Conservation (phyloP, 148 eudicot species). For the Nyssa sinensis region DNA sequence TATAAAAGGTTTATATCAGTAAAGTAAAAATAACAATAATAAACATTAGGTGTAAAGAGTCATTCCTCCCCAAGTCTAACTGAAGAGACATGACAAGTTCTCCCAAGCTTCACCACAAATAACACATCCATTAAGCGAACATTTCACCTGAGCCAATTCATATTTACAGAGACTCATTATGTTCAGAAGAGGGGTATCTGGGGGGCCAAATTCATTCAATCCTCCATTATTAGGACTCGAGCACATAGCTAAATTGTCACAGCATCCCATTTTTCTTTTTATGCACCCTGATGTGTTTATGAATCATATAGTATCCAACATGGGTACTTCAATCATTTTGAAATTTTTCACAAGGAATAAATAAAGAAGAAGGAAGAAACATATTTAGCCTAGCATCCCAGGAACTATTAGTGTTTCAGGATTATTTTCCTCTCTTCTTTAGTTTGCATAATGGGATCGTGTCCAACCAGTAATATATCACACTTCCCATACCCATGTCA, state of each 20-base stretch:
- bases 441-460: too few species aligned
- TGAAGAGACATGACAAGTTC: constrained; percentile 1
- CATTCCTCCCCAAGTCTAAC: background rate
- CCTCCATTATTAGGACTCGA: background rate
- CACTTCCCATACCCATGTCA: too few species aligned
- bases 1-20: background rate
- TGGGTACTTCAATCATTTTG: too few species aligned
- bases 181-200: background rate
- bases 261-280: background rate
- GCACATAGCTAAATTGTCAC: background rate
- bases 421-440: too few species aligned
- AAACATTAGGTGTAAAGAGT: background rate
- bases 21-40: background rate
- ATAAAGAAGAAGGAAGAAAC: too few species aligned
- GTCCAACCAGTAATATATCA: too few species aligned
- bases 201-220: background rate
- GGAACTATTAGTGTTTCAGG: too few species aligned
- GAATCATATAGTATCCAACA: too few species aligned
- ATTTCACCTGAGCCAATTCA: background rate
- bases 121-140: too few species aligned
- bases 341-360: too few species aligned
- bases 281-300: background rate
- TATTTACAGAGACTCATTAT: background rate
- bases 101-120: background rate
- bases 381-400: too few species aligned